A percentile compares a stretch with the other conserved stretches of the same genome.
These are phyloP conservation scores for Symbiodinium natans DNA, from an alignment of 73 alveolate genomes.

Conservation along the genomic window DNA sequence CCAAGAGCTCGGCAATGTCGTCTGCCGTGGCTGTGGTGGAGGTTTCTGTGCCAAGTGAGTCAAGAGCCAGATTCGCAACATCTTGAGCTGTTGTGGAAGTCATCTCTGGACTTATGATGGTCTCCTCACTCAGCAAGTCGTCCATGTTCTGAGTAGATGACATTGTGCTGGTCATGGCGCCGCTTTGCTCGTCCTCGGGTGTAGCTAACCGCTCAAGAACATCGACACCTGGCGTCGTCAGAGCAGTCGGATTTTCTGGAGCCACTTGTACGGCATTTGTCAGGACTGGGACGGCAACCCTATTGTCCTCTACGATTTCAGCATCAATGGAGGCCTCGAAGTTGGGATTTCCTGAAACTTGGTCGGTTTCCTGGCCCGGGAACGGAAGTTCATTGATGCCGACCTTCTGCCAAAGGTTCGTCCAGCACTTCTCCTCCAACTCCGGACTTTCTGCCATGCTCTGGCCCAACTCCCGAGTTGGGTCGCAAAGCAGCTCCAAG, in stretches of 20 bases:
- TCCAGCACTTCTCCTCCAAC: slow-evolving; percentile 3
- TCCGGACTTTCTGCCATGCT: not conserved
- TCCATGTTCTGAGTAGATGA: too few species aligned
- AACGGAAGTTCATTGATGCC: not conserved
- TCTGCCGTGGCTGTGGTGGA: not conserved
- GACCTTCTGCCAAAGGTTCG: not conserved
- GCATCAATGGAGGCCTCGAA: too few species aligned
- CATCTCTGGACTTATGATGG: not conserved
- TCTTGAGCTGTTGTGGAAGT: not conserved
- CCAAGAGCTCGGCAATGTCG: not conserved
- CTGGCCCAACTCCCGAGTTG: not conserved
- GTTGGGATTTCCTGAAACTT: too few species aligned
- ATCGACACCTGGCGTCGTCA: not conserved
- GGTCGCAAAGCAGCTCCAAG: not conserved
- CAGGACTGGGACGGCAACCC: not conserved
- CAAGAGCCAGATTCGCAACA: too few species aligned
- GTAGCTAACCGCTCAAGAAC: not conserved
- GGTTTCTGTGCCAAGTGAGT: too few species aligned
- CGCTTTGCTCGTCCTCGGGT: not conserved
- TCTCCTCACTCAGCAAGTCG: not conserved
- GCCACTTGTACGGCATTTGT: not conserved
- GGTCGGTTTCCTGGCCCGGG: not conserved
- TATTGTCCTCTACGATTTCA: not conserved
- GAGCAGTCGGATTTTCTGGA: not conserved
- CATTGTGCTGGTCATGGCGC: not conserved